phyloP scores from a whole-genome alignment of 2,329 filamentous ascomycete genomes.

The Helotiales sp. region DNA sequence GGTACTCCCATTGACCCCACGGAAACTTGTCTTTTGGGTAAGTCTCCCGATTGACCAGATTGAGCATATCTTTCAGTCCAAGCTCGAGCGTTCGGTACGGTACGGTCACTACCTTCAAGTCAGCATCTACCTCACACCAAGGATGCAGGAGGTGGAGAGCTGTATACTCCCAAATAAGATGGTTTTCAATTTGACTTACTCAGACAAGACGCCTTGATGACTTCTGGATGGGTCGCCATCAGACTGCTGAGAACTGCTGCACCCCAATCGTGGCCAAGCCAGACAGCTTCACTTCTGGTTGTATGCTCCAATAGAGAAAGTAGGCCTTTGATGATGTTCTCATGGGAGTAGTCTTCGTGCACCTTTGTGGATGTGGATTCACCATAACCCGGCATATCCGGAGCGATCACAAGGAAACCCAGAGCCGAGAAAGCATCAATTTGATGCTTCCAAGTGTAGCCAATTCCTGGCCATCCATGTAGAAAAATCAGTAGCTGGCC shows the following conservation, averaged over 20 bases:
- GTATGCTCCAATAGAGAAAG: background rate
- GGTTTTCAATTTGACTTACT: no score
- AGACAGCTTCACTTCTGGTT: background rate
- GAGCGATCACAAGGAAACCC: background rate
- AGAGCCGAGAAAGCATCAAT: background rate
- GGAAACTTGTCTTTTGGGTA: constrained; percentile 9
- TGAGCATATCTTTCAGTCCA: background rate
- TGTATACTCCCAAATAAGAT: no score
- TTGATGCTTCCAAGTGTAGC: background rate
- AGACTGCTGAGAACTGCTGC: background rate
- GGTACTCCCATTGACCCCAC: constrained; percentile 3
- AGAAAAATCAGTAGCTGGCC: background rate
- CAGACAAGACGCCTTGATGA: background rate
- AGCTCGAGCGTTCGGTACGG: constrained; percentile 5
- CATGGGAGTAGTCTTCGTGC: background rate
- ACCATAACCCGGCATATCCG: background rate
- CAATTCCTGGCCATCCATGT: background rate
- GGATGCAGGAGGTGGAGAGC: no score
- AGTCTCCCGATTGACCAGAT: background rate
- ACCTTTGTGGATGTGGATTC: background rate
- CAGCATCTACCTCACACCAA: no score
- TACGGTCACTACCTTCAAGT: no score
- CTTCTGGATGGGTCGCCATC: constrained; percentile 1
- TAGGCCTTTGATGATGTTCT: background rate
- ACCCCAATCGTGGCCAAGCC: background rate